These are phyloP conservation scores for Spathaspora girioi DNA, from an alignment of 805 yeast genomes.

Conservation along the genomic window DNA sequence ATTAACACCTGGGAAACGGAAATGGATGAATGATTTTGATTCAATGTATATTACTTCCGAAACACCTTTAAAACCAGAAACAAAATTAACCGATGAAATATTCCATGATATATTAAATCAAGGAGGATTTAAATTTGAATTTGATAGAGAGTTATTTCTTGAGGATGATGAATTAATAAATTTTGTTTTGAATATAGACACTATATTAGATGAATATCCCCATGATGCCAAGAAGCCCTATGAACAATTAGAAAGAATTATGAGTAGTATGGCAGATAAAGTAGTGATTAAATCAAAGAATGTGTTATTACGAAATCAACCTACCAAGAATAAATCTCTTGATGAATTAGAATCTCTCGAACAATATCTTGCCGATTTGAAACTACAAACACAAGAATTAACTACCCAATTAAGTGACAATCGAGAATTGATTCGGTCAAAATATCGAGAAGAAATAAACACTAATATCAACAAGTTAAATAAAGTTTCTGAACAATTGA, in stretches of 20 bases:
- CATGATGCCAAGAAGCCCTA: neutral
- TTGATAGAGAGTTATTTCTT: slow-evolving; percentile 9
- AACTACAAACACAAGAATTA: slow-evolving; percentile 15
- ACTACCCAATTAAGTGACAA: slow-evolving; percentile 15
- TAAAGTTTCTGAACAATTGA: slow-evolving; percentile 22
- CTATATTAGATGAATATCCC: slow-evolving; percentile 13
- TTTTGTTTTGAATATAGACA: slow-evolving; percentile 26
- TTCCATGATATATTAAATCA: slow-evolving; percentile 12
- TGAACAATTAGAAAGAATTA: slow-evolving; percentile 6
- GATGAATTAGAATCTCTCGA: slow-evolving; percentile 15
- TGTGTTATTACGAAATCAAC: neutral
- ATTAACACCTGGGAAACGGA: neutral
- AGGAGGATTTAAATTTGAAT: slow-evolving; percentile 18
- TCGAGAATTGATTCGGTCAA: slow-evolving; percentile 14
- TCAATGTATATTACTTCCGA: neutral
- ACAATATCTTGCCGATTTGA: slow-evolving; percentile 15
- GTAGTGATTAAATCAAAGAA: slow-evolving; percentile 1
- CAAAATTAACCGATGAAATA: slow-evolving; percentile 3
- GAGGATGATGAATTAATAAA: slow-evolving; percentile 24
- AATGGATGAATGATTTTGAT: neutral
- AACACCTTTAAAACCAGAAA: neutral
- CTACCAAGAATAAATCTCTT: slow-evolving; percentile 3
- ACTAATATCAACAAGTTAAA: slow-evolving; percentile 24
- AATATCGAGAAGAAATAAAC: slow-evolving; percentile 24
- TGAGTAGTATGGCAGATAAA: slow-evolving; percentile 4